phyloP scores from a whole-genome alignment of 495 filamentous ascomycete species.

The Chaetomium cochliodes region DNA sequence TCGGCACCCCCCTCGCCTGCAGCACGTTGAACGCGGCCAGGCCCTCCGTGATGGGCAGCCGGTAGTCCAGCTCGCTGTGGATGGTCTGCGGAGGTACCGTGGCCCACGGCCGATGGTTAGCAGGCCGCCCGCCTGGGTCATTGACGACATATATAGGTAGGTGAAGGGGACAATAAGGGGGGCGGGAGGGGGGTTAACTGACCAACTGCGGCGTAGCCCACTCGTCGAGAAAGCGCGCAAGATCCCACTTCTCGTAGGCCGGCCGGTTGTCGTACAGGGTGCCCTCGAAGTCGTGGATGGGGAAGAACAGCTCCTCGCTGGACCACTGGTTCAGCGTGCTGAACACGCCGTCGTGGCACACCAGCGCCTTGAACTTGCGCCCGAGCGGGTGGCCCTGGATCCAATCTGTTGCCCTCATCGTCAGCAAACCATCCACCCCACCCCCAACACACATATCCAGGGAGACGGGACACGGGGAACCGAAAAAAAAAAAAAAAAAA shows the following conservation, averaged over 20 bases:
- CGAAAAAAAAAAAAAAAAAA: constrained; percentile 2
- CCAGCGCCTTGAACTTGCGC: constrained; percentile 83
- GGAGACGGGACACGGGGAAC: no score
- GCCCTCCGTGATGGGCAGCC: constrained; percentile 79
- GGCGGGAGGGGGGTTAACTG: no score
- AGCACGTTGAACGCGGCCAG: constrained; percentile 86
- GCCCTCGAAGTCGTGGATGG: constrained; percentile 77
- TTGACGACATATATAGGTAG: neutral
- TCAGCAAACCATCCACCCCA: neutral
- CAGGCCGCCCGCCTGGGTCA: no score
- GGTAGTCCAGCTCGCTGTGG: constrained; percentile 89
- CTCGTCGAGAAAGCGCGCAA: constrained; percentile 57
- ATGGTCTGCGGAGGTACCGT: constrained; percentile 64
- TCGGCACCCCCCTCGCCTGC: constrained; percentile 69
- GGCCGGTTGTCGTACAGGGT: constrained; percentile 70
- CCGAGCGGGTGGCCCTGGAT: constrained; percentile 67
- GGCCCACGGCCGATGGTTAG: neutral
- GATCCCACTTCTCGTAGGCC: constrained; percentile 81
- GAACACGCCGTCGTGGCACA: constrained; percentile 89
- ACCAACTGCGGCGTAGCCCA: constrained; percentile 83
- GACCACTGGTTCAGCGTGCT: constrained; percentile 70
- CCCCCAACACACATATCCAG: no score
- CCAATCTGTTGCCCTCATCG: constrained; percentile 52
- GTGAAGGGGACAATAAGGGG: neutral
- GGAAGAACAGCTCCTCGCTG: constrained; percentile 88